Percentiles rank a stretch among this genome's conserved stretches.
These are phyloP conservation scores for Leccinum longicurvipes DNA, from an alignment of 768 basidiomycete species.

Conservation along the genomic window DNA sequence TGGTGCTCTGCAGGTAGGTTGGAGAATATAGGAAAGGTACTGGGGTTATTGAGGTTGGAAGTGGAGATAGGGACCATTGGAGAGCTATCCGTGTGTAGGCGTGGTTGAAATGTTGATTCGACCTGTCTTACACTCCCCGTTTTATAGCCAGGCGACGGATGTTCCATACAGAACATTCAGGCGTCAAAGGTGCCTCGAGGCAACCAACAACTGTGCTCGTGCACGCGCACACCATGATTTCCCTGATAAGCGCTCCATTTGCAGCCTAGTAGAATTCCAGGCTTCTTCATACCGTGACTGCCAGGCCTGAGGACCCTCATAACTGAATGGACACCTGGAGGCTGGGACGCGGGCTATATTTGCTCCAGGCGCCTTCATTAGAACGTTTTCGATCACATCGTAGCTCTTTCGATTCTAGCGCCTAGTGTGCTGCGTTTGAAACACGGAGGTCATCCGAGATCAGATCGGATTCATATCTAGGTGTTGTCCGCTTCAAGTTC, in stretches of 20 bases:
- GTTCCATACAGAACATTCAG: background rate
- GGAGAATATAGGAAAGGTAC: conserved; percentile 24
- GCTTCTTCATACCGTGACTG: conserved; percentile 13
- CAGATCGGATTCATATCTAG: background rate
- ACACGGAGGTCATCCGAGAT: conserved; percentile 5
- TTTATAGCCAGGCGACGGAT: conserved; percentile 15
- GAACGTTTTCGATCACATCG: background rate
- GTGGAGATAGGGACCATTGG: conserved; percentile 18
- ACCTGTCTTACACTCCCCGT: background rate
- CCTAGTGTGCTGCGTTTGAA: background rate
- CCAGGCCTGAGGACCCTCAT: background rate
- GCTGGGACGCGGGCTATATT: background rate
- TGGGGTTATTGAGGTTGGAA: conserved; percentile 26
- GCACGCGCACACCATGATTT: too few species aligned
- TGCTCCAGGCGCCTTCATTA: conserved; percentile 3
- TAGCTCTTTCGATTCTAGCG: background rate
- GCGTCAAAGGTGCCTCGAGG: background rate
- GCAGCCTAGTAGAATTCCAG: background rate
- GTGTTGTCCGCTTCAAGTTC: background rate
- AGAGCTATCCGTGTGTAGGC: conserved; percentile 1
- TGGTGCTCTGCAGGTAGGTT: conserved; percentile 24
- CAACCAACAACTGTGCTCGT: background rate
- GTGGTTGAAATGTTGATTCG: background rate
- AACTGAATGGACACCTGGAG: background rate
- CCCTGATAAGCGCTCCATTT: background rate